These are phyloP conservation scores for Gaultheria prostrata DNA, from an alignment of 148 eudicot genomes.

Conservation along the genomic window DNA sequence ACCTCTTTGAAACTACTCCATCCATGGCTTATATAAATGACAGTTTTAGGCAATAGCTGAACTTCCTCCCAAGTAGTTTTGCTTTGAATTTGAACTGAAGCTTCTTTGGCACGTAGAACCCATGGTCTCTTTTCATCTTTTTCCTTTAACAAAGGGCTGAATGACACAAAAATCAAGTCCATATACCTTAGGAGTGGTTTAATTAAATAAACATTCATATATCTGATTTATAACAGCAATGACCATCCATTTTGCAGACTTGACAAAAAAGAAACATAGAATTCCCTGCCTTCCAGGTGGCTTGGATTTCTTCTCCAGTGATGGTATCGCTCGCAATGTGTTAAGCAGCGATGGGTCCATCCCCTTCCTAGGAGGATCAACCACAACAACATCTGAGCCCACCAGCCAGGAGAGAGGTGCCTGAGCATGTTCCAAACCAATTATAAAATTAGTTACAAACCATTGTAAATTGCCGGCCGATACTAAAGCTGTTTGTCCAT, in stretches of 20 bases:
- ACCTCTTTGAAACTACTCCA: conserved; percentile 98
- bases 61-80: conserved; percentile 50
- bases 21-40: conserved; percentile 92
- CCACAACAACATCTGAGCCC: conserved; percentile 90
- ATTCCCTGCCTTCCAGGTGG: conserved; percentile 43
- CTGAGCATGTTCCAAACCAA: conserved; percentile 33
- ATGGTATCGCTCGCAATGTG: conserved; percentile 49
- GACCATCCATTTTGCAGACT: not conserved
- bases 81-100: conserved; percentile 53
- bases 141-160: conserved; percentile 43
- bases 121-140: conserved; percentile 94
- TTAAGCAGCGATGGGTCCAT: conserved; percentile 64
- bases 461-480: not conserved
- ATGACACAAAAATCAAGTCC: conserved; percentile 19
- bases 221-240: not conserved
- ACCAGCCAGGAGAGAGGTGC: conserved; percentile 88
- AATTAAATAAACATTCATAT: not conserved
- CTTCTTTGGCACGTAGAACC: conserved; percentile 87
- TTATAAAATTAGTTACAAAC: not conserved
- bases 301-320: conserved; percentile 45
- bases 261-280: not conserved
- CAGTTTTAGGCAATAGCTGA: conserved; percentile 68
- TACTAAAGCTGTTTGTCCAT: conserved; percentile 5
- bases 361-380: conserved; percentile 99
- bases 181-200: not conserved